Percentiles rank a stretch among this genome's conserved stretches.
These are phyloP conservation scores for Leishmania martiniquensis DNA, from an alignment of 208 protist genomes.

Conservation along the genomic window DNA sequence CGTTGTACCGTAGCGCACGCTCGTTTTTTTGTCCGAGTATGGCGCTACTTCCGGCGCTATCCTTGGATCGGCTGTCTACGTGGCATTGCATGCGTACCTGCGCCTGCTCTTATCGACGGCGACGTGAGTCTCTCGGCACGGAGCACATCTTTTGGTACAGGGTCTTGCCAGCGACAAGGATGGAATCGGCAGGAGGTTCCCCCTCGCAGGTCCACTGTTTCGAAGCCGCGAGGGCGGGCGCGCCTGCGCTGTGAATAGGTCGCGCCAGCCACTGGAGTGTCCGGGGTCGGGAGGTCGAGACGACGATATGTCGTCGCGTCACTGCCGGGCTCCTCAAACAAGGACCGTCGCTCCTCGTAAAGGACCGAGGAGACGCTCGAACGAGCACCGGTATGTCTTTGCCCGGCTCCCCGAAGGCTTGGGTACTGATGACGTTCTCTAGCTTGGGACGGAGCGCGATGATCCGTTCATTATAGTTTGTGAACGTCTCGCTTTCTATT, in stretches of 20 bases:
- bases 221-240: not conserved
- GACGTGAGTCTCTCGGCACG: not conserved
- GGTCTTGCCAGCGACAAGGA: not conserved
- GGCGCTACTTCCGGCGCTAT: not conserved
- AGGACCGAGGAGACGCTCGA: too few species aligned
- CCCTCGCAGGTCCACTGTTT: not conserved
- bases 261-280: not conserved
- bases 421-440: not conserved
- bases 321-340: not conserved
- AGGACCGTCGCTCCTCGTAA: not conserved
- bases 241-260: not conserved
- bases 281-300: not conserved
- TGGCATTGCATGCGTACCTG: not conserved
- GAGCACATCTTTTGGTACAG: not conserved
- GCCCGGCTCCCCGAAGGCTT: not conserved
- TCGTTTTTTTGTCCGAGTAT: not conserved
- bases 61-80: not conserved
- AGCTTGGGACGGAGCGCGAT: not conserved
- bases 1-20: not conserved
- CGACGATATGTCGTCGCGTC: not conserved
- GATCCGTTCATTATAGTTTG: not conserved
- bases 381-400: not conserved
- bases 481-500: conserved; percentile 1
- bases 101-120: not conserved
- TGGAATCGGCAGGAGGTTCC: not conserved